These are phyloP conservation scores for Arabis hirsuta DNA, from an alignment of 345 rosid species.

Conservation along the genomic window DNA sequence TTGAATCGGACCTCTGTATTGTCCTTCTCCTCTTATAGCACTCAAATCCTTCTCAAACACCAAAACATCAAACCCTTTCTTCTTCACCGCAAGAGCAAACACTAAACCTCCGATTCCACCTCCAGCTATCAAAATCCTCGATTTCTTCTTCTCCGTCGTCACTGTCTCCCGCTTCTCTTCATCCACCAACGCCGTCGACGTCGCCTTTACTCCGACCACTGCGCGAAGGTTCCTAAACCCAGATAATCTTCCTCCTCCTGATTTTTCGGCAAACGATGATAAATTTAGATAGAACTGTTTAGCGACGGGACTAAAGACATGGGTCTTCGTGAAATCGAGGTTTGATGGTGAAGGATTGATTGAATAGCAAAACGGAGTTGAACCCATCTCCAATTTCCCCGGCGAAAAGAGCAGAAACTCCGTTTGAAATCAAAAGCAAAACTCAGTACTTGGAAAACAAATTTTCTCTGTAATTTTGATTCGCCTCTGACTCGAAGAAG, in stretches of 20 bases:
- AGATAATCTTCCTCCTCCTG: constrained; percentile 34
- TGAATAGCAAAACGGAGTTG: constrained; percentile 58
- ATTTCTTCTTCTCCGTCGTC: constrained; percentile 50
- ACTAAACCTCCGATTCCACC: constrained; percentile 94
- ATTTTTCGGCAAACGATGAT: constrained; percentile 43
- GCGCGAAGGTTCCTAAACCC: constrained; percentile 35
- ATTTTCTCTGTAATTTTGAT: neutral
- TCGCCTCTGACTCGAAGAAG: constrained; percentile 9
- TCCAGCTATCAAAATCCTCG: constrained; percentile 79
- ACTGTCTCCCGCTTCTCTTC: constrained; percentile 19
- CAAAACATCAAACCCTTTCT: constrained; percentile 79
- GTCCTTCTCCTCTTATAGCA: constrained; percentile 95
- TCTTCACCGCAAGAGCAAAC: constrained; percentile 86
- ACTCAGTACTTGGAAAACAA: neutral
- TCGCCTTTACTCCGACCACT: constrained; percentile 49
- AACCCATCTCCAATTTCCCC: constrained; percentile 52
- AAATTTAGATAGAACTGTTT: constrained; percentile 50
- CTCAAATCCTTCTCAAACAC: constrained; percentile 93
- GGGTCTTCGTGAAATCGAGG: constrained; percentile 58
- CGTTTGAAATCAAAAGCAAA: neutral
- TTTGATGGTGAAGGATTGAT: constrained; percentile 52
- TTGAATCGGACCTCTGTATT: constrained; percentile 96
- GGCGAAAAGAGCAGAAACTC: constrained; percentile 1
- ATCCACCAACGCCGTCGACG: constrained; percentile 28
- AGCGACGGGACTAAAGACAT: constrained; percentile 45